phyloP scores from a whole-genome alignment of 768 basidiomycete species.

The Tulasnella sp. region DNA sequence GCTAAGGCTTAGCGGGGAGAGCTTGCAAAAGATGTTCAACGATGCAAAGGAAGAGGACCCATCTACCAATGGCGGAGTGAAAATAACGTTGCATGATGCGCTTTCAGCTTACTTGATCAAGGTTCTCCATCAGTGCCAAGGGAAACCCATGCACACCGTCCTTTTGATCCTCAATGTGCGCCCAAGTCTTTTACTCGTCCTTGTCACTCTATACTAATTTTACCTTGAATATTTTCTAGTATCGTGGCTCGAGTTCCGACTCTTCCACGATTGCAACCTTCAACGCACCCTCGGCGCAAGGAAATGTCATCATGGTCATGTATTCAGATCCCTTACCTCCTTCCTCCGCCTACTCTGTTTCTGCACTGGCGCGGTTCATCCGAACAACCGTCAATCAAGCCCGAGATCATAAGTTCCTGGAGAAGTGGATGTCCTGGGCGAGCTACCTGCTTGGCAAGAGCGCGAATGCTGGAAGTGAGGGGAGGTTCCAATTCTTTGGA shows the following conservation, averaged over 20 bases:
- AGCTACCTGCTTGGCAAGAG: slow-evolving; percentile 12
- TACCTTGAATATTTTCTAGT: neutral
- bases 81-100: slow-evolving; percentile 3
- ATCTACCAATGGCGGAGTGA: neutral
- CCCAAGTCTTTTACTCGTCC: neutral
- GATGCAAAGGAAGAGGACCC: neutral
- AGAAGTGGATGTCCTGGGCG: slow-evolving; percentile 22
- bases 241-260: neutral
- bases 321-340: slow-evolving; percentile 9
- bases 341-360: slow-evolving; percentile 1
- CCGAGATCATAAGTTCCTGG: slow-evolving; percentile 27
- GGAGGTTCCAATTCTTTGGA: slow-evolving; percentile 18
- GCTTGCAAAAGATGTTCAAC: slow-evolving; percentile 2
- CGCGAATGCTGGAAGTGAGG: slow-evolving; percentile 9
- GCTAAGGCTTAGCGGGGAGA: neutral
- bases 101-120: slow-evolving; percentile 23
- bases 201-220: neutral
- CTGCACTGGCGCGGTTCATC: slow-evolving; percentile 20
- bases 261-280: neutral
- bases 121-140: slow-evolving; percentile 12
- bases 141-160: neutral
- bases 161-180: slow-evolving; percentile 17
- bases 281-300: slow-evolving; percentile 5
- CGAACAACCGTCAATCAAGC: slow-evolving; percentile 27
- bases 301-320: slow-evolving; percentile 22